Percentiles rank a stretch among this genome's conserved stretches.
phyloP scores from a whole-genome alignment of 2,329 filamentous ascomycete species.

The Verticillium longisporum region DNA sequence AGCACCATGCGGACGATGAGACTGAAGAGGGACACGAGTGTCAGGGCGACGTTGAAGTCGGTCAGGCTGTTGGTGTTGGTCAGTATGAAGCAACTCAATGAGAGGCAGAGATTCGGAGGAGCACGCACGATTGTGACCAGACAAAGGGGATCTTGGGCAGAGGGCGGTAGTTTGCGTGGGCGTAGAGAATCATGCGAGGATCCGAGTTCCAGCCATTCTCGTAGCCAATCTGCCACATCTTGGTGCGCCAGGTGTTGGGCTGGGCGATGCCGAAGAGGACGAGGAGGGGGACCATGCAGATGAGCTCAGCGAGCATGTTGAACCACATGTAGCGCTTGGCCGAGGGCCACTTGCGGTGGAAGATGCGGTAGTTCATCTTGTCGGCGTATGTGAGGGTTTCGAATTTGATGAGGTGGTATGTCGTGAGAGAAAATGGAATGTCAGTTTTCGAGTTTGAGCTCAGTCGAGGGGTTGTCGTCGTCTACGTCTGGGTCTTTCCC shows the following conservation, averaged over 20 bases:
- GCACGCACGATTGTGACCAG: constrained; percentile 65
- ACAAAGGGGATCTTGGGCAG: constrained; percentile 59
- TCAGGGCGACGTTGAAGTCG: constrained; percentile 69
- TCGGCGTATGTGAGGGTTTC: background rate
- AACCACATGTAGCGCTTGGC: constrained; percentile 42
- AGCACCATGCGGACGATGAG: constrained; percentile 63
- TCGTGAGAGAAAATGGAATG: background rate
- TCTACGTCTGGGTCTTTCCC: too few species aligned
- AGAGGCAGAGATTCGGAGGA: background rate
- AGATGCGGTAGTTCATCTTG: constrained; percentile 42
- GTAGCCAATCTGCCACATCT: constrained; percentile 66
- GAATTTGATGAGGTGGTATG: background rate
- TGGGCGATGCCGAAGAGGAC: constrained; percentile 66
- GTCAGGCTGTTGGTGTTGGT: constrained; percentile 51
- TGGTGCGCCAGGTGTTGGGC: constrained; percentile 64
- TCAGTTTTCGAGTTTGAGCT: background rate
- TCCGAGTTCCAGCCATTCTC: constrained; percentile 69
- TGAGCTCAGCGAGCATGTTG: constrained; percentile 61
- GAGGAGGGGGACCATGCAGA: constrained; percentile 57
- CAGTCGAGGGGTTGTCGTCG: background rate
- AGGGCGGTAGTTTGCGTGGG: constrained; percentile 63
- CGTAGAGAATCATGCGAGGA: constrained; percentile 62
- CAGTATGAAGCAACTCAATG: constrained; percentile 1
- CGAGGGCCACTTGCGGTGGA: constrained; percentile 50
- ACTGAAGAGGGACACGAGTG: constrained; percentile 69